Percentiles rank a stretch among this genome's conserved stretches.
Conservation (phyloP, 805 yeast genomes). For the Wickerhamiella sorbophila region DNA sequence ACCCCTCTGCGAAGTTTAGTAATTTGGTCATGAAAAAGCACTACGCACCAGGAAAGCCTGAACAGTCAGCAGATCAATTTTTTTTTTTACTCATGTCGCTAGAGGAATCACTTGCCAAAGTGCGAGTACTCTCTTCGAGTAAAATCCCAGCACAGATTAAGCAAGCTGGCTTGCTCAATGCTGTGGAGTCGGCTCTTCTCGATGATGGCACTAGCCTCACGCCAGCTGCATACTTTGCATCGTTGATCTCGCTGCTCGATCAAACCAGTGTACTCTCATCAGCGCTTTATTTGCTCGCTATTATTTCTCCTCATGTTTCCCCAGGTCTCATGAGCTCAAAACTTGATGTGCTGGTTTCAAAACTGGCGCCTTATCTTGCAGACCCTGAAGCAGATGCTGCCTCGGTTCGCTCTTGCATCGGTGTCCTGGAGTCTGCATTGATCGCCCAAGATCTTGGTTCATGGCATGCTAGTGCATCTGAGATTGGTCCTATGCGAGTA, state of each 20-base stretch:
- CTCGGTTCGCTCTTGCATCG: constrained; percentile 66
- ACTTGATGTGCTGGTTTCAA: constrained; percentile 63
- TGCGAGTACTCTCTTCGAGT: constrained; percentile 10
- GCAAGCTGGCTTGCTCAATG: constrained; percentile 65
- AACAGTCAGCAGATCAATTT: not conserved
- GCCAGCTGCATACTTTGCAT: constrained; percentile 73
- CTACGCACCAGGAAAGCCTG: too few relatives aligned
- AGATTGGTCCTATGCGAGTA: constrained; percentile 19
- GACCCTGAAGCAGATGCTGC: constrained; percentile 62
- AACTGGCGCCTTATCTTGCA: constrained; percentile 68
- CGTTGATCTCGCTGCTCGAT: constrained; percentile 68
- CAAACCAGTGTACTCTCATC: constrained; percentile 65
- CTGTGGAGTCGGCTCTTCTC: constrained; percentile 77
- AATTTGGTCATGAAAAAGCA: too few relatives aligned
- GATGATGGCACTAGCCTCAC: constrained; percentile 46
- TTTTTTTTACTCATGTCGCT: constrained; percentile 10
- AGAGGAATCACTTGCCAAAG: constrained; percentile 11
- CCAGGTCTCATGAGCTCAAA: constrained; percentile 53
- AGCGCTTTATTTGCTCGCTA: constrained; percentile 67
- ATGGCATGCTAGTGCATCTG: constrained; percentile 36
- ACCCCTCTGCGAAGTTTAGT: too few relatives aligned
- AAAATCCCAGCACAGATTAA: constrained; percentile 16
- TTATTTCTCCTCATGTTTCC: constrained; percentile 63
- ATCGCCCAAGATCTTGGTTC: constrained; percentile 65
- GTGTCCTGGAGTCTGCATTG: constrained; percentile 67